Percentiles rank a stretch among this genome's conserved stretches.
Conservation (phyloP, 2,329 filamentous ascomycete genomes). For the Elsinoe batatas region DNA sequence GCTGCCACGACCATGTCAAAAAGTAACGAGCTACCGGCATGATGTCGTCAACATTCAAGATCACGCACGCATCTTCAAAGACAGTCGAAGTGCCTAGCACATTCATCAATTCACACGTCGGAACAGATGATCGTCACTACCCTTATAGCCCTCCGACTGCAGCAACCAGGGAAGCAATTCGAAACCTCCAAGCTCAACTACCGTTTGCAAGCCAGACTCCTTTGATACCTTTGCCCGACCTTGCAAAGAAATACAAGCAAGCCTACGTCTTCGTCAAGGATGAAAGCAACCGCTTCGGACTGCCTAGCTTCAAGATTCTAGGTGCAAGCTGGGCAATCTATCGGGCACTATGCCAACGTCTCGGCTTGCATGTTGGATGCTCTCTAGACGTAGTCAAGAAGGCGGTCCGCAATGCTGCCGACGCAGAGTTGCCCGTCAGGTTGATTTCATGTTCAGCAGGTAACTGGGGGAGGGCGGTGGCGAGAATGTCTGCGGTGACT, state of each 20-base stretch:
- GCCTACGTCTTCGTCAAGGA: slow-evolving; percentile 57
- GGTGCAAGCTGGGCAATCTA: slow-evolving; percentile 67
- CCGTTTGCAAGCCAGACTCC: slow-evolving; percentile 48
- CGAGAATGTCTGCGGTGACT: slow-evolving; percentile 55
- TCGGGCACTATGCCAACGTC: slow-evolving; percentile 41
- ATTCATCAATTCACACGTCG: not conserved
- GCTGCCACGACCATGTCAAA: not conserved
- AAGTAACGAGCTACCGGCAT: not conserved
- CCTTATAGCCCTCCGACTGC: not conserved
- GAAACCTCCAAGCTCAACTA: slow-evolving; percentile 47
- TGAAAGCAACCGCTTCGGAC: slow-evolving; percentile 56
- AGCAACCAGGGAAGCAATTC: slow-evolving; percentile 11
- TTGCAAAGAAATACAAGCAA: slow-evolving; percentile 51
- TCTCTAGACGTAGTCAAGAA: slow-evolving; percentile 36
- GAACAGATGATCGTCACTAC: not conserved
- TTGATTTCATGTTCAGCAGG: slow-evolving; percentile 62
- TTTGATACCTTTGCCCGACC: slow-evolving; percentile 41
- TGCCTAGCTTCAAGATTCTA: slow-evolving; percentile 71
- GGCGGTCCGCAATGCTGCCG: not conserved
- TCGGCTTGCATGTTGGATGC: slow-evolving; percentile 36
- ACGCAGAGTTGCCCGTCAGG: slow-evolving; percentile 25
- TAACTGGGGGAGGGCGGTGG: slow-evolving; percentile 66
- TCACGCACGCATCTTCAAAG: not conserved
- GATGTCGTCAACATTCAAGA: not conserved
- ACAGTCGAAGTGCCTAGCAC: not conserved